Percentiles rank a stretch among this genome's conserved stretches.
Conservation (phyloP, 148 eudicot genomes). For the Mesembryanthemum crystallinum region DNA sequence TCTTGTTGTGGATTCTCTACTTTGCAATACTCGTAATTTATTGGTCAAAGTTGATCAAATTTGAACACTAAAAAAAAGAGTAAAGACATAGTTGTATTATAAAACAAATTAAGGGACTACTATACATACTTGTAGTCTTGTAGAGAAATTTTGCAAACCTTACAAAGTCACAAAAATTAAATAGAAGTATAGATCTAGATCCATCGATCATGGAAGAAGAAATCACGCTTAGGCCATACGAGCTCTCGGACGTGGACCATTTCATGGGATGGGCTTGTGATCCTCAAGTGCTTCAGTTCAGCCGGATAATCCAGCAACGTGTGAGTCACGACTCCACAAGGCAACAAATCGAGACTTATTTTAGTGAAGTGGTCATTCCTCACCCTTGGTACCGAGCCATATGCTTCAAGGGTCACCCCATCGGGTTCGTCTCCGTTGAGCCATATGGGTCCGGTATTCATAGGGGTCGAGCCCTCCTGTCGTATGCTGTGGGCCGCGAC, state of each 20-base stretch:
- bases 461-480: slow-evolving; percentile 25
- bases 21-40: too few relatives aligned
- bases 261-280: slow-evolving; percentile 34
- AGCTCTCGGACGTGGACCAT: slow-evolving; percentile 28
- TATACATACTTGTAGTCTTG: too few relatives aligned
- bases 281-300: slow-evolving; percentile 19
- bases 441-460: neutral
- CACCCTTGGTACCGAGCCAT: slow-evolving; percentile 48
- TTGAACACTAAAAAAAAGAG: too few relatives aligned
- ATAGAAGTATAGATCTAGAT: too few relatives aligned
- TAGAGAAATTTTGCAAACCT: too few relatives aligned
- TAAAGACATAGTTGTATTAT: too few relatives aligned
- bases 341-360: slow-evolving; percentile 28
- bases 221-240: slow-evolving; percentile 33
- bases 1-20: too few relatives aligned
- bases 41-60: too few relatives aligned
- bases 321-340: slow-evolving; percentile 24
- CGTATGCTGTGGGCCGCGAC: slow-evolving; percentile 32
- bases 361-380: slow-evolving; percentile 32
- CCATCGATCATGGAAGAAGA: too few relatives aligned
- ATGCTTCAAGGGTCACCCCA: slow-evolving; percentile 31
- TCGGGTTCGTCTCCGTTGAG: slow-evolving; percentile 30
- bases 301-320: slow-evolving; percentile 4
- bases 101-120: too few relatives aligned
- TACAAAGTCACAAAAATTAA: too few relatives aligned